These are phyloP conservation scores for Globisporangium parvum DNA, from an alignment of 352 stramenopile species.

Conservation along the genomic window DNA sequence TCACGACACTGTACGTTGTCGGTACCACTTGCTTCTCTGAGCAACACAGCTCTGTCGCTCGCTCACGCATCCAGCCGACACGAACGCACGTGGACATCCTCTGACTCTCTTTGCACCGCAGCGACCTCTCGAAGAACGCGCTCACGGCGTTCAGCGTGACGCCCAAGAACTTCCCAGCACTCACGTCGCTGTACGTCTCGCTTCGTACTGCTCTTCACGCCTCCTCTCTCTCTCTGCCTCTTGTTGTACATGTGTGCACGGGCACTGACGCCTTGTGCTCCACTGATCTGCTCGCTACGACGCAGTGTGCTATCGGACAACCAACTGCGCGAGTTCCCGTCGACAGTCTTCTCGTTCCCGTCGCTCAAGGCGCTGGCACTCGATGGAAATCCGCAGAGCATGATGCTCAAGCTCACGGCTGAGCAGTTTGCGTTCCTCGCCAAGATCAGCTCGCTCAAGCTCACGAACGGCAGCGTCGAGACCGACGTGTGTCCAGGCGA, in stretches of 20 bases:
- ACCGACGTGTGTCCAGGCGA: slow-evolving; percentile 44
- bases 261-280: not conserved
- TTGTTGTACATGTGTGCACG: not conserved
- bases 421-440: slow-evolving; percentile 54
- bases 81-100: not conserved
- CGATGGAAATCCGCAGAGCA: slow-evolving; percentile 44
- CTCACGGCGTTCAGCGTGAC: slow-evolving; percentile 31
- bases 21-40: too few relatives aligned
- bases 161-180: slow-evolving; percentile 32
- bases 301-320: slow-evolving; percentile 45
- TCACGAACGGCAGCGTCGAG: slow-evolving; percentile 47
- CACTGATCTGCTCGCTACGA: not conserved
- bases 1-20: slow-evolving; percentile 49
- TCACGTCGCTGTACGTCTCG: slow-evolving; percentile 35
- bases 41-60: not conserved
- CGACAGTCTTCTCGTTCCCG: slow-evolving; percentile 49
- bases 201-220: not conserved
- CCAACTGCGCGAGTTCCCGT: slow-evolving; percentile 32
- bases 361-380: slow-evolving; percentile 45
- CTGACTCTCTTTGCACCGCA: slow-evolving; percentile 8
- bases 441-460: slow-evolving; percentile 33
- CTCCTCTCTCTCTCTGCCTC: not conserved
- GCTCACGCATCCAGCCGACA: not conserved
- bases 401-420: slow-evolving; percentile 33
- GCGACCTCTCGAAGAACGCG: slow-evolving; percentile 38